Percentiles rank a stretch among this genome's conserved stretches.
Conservation (phyloP, 208 protist genomes). For the Leishmania martiniquensis region DNA sequence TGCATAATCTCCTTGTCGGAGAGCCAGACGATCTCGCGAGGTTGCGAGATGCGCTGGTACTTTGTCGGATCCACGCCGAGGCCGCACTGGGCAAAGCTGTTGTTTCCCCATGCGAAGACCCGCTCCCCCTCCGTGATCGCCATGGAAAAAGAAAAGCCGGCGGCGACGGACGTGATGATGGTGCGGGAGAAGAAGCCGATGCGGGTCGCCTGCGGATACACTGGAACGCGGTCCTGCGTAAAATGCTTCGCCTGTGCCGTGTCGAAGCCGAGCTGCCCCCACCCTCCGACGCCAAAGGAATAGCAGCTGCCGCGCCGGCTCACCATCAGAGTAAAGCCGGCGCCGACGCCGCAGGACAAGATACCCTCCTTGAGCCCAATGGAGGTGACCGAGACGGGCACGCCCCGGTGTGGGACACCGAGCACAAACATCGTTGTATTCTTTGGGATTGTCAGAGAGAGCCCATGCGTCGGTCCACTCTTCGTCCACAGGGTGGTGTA, state of each 20-base stretch:
- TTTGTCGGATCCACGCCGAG: slow-evolving; percentile 69
- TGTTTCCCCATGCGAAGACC: slow-evolving; percentile 86
- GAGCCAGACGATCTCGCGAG: slow-evolving; percentile 71
- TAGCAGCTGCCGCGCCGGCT: slow-evolving; percentile 70
- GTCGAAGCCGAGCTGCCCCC: slow-evolving; percentile 83
- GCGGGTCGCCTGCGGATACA: slow-evolving; percentile 65
- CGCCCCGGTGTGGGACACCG: slow-evolving; percentile 67
- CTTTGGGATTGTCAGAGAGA: slow-evolving; percentile 69
- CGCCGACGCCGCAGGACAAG: slow-evolving; percentile 61
- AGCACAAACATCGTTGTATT: slow-evolving; percentile 63
- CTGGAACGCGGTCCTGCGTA: slow-evolving; percentile 70
- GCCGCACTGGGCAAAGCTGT: slow-evolving; percentile 81
- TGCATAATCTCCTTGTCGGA: slow-evolving; percentile 81
- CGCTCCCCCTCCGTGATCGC: slow-evolving; percentile 74
- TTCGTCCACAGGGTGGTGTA: slow-evolving; percentile 61
- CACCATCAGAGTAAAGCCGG: slow-evolving; percentile 78
- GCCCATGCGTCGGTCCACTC: slow-evolving; percentile 60
- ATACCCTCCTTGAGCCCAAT: slow-evolving; percentile 73
- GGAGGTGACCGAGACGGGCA: slow-evolving; percentile 33
- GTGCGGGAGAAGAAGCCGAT: slow-evolving; percentile 65
- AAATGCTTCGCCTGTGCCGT: slow-evolving; percentile 41
- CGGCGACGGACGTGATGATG: slow-evolving; percentile 53
- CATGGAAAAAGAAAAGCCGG: slow-evolving; percentile 62
- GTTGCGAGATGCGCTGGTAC: slow-evolving; percentile 52
- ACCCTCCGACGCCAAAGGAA: slow-evolving; percentile 72